Evolutionary conservation across 2,329 filamentous ascomycete genomes (phyloP).

Genomic region (Sordariomycetes sp.): DNA sequence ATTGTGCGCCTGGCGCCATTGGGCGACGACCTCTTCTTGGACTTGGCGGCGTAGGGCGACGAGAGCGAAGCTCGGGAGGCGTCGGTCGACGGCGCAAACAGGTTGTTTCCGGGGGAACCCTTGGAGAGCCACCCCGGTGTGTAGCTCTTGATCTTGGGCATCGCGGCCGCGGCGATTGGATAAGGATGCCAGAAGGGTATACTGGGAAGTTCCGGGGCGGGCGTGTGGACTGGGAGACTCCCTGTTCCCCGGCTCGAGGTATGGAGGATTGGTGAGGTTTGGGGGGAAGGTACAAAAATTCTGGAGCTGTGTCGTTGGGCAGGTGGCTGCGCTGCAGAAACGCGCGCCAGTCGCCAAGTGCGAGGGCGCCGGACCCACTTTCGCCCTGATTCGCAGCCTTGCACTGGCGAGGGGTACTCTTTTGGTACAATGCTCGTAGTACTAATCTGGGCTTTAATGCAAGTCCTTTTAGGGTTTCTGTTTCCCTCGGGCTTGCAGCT

Average conservation of each 20-base stretch:
- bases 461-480: not conserved
- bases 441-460: not conserved
- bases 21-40: constrained; percentile 23
- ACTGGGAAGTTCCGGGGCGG: not conserved
- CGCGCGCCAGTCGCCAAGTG: not conserved
- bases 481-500: not conserved
- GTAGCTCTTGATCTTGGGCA: constrained; percentile 81
- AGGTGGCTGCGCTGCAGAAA: not conserved
- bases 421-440: not conserved
- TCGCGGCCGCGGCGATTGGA: constrained; percentile 25
- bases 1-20: constrained; percentile 54
- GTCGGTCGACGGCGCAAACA: constrained; percentile 52
- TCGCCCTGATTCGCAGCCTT: not conserved
- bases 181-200: not conserved
- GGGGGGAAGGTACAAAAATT: not conserved
- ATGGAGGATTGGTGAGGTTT: not conserved
- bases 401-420: not conserved
- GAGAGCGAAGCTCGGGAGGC: constrained; percentile 23
- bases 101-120: constrained; percentile 63
- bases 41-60: constrained; percentile 27
- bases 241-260: not conserved
- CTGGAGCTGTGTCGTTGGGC: not conserved
- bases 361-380: not conserved
- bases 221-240: not conserved
- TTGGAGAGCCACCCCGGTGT: constrained; percentile 80